Evolutionary conservation across 208 protist genomes (phyloP).

Genomic region (Trypanosoma lewisi): DNA sequence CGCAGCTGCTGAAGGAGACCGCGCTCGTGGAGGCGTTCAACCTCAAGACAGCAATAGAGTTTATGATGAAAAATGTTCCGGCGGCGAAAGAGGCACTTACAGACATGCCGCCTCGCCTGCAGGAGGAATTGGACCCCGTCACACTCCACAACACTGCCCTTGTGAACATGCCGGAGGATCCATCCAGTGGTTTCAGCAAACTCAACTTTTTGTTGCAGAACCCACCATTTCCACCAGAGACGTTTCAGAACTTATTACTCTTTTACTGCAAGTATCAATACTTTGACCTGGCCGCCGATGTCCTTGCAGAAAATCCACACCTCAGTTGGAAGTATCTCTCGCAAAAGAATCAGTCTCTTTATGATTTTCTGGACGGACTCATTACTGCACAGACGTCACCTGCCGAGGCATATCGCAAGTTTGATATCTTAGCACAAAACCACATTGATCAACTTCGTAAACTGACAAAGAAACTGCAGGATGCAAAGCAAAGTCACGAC

Average conservation of each 20-base stretch:
- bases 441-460: slow-evolving; percentile 94
- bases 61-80: slow-evolving; percentile 87
- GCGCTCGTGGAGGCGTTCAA: slow-evolving; percentile 97
- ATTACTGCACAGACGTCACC: slow-evolving; percentile 94
- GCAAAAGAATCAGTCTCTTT: slow-evolving; percentile 89
- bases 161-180: slow-evolving; percentile 96
- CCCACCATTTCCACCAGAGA: slow-evolving; percentile 96
- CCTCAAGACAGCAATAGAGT: slow-evolving; percentile 97
- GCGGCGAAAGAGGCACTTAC: slow-evolving; percentile 94
- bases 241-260: slow-evolving; percentile 96
- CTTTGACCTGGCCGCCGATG: slow-evolving; percentile 95
- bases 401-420: slow-evolving; percentile 95
- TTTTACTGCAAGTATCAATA: slow-evolving; percentile 97
- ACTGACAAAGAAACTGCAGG: slow-evolving; percentile 94
- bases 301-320: slow-evolving; percentile 94
- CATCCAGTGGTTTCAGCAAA: slow-evolving; percentile 94
- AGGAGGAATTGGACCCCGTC: slow-evolving; percentile 96
- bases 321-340: slow-evolving; percentile 94
- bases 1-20: slow-evolving; percentile 92
- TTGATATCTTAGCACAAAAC: slow-evolving; percentile 93
- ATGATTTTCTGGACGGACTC: slow-evolving; percentile 95
- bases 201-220: slow-evolving; percentile 95
- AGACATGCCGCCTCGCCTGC: slow-evolving; percentile 95
- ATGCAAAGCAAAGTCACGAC: slow-evolving; percentile 89
- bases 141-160: slow-evolving; percentile 98